Evolutionary conservation across 108 stramenopile species (phyloP).

Genomic region (Cyclostephanos invisitatus): DNA sequence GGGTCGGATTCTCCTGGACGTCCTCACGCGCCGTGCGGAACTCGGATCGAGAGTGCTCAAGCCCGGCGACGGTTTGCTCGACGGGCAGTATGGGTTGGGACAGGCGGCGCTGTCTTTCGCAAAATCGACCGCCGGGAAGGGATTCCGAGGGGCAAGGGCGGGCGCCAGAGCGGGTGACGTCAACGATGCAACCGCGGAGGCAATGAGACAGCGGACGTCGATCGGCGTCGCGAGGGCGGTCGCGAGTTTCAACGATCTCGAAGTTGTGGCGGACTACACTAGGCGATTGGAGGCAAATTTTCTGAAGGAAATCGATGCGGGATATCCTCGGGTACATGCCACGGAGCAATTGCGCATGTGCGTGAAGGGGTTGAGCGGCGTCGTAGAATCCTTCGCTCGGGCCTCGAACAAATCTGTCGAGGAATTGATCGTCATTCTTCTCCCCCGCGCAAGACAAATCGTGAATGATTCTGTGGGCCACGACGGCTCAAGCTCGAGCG

Average conservation of each 20-base stretch:
- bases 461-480: slow-evolving; percentile 82
- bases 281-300: slow-evolving; percentile 63
- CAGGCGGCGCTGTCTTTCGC: slow-evolving; percentile 54
- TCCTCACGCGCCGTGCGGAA: slow-evolving; percentile 74
- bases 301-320: slow-evolving; percentile 56
- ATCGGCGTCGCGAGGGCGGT: slow-evolving; percentile 71
- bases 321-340: slow-evolving; percentile 66
- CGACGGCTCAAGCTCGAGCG: slow-evolving; percentile 36
- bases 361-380: slow-evolving; percentile 62
- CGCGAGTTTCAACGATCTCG: slow-evolving; percentile 83
- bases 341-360: slow-evolving; percentile 84
- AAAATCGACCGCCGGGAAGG: slow-evolving; percentile 49
- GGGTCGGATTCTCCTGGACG: slow-evolving; percentile 63
- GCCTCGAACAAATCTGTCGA: slow-evolving; percentile 66
- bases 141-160: slow-evolving; percentile 39
- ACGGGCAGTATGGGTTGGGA: slow-evolving; percentile 64
- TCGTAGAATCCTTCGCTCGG: slow-evolving; percentile 60
- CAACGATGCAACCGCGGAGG: slow-evolving; percentile 44
- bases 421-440: slow-evolving; percentile 62
- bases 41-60: slow-evolving; percentile 64
- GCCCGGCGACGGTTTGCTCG: slow-evolving; percentile 82
- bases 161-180: slow-evolving; percentile 26
- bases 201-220: slow-evolving; percentile 52
- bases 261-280: slow-evolving; percentile 73
- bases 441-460: slow-evolving; percentile 74